Base-by-base conservation (phyloP, 2,329 filamentous ascomycete genomes). In the Penicillium sp. region DNA sequence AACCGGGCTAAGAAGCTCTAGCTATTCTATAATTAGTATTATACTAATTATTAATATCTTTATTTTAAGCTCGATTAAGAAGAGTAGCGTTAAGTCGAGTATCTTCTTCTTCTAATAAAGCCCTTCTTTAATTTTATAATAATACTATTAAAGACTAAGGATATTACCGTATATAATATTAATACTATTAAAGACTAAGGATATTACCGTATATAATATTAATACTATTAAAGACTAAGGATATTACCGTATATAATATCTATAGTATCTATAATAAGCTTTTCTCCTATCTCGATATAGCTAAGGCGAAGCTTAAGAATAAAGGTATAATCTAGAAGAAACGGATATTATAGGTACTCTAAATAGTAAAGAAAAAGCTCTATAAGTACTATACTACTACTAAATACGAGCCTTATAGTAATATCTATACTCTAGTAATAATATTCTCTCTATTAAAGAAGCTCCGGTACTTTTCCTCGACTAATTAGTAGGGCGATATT, bases 41-140 rank as follows among this genome's bases (percentile, higher is more conserved):
- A n/a, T 30, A 28, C 25, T 30, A 4, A 43, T 16, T 43, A 43
- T 43, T 10, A 41, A 25, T 41, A 41, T 25, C 38, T 25, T 41
- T 41, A 41, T 25, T 41, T 41, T 25, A 41, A 25, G 11, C 38
- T 41, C 1, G 16, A 14, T 25, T 25, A 22, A 41, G 22, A 26
- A 26, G 22, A 41, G 14, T 41, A 26, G 12, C 4, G 6, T 14
- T 49, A 65, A 28, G 12, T 56, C 51, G 31, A 61, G 12, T 61
- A 56, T 53, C 47, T 56, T 44, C 54, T 60, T 54, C 41, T 33
- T 30, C 10, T 48, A 12, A 48, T 31, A 42, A 19, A 40, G 12
- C 43, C 36, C 16, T 53, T 48, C 28, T 48, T 42, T 25, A 42
- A 28, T 11, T 48, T 48, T n/a, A 53, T 36, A 8, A 38, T 28